Evolutionary conservation across 108 stramenopile genomes (phyloP), one percentile per base, ranked within the genome.

Genomic region (Epithemia pelagica): DNA sequence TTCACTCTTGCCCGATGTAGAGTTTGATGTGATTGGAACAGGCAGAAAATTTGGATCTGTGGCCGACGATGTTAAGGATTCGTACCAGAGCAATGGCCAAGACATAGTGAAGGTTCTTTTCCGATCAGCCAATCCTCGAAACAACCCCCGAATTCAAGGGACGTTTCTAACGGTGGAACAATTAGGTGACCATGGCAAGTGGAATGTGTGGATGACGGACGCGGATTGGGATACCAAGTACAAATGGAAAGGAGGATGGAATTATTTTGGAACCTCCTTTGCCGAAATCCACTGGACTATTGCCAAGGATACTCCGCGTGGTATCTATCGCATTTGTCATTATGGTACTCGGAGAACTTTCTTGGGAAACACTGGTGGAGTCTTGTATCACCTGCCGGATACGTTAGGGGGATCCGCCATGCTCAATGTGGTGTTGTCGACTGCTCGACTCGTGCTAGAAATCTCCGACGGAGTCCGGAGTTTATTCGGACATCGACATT

Each of bases 221-320:
- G 77, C 70, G 5, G 84, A 85, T 30, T 82, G 78, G 77, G 74
- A 68, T 59, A 85, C 84, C 20, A 67, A 66, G 24, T 82, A 78
- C 33, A 29, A 60, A 22, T 78, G 73, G 78, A 67, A 68, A 31
- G 71, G 61, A 1, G 76, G 61, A 22, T 19, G 20, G 22, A 24
- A 21, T 15, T 32, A 53, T 15, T 52, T 67, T 30, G 74, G 74
- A 3, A 31, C 33, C 7, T 75, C 74, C 19, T 61, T 71, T 2
- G 74, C 64, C 26, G 70, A 71, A 22, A 65, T 75, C 1, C 28
- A 32, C 21, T 75, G 74, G 74, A 30, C 62, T 21, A 71, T 75
- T 21, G 68, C 74, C 1, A n/a, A 2, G 0, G 69, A 70, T 22
- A 29, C 65, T 10, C 21, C 24, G 10, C 28, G 52, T 26, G 74